Percentiles rank a stretch among this genome's conserved stretches.
phyloP scores from a whole-genome alignment of 1,139 yeast species.

The Candida frijolesensis region DNA sequence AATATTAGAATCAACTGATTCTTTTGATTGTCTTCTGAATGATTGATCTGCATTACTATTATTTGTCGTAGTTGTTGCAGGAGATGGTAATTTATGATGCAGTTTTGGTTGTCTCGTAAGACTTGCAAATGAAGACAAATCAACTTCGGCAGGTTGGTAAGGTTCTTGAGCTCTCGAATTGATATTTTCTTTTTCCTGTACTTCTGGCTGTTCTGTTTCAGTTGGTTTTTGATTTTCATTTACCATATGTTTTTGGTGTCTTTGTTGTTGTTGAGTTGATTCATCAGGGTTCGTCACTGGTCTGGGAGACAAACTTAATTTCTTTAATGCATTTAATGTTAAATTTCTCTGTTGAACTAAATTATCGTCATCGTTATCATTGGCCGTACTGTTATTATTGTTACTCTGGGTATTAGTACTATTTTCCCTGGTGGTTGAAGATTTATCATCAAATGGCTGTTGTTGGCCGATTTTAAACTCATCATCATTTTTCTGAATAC shows the following conservation, averaged over 20 bases:
- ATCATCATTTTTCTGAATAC: conserved; percentile 33
- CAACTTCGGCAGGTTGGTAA: conserved; percentile 59
- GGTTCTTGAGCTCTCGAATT: conserved; percentile 27
- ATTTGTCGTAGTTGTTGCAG: neutral
- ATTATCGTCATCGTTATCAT: conserved; percentile 28
- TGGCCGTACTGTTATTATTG: conserved; percentile 3
- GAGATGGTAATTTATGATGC: conserved; percentile 10
- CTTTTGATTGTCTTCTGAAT: neutral
- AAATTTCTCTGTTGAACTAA: conserved; percentile 44
- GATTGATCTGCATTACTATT: neutral
- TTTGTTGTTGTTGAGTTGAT: neutral
- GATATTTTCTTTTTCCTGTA: neutral
- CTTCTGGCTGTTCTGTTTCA: neutral
- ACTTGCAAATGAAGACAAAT: conserved; percentile 50
- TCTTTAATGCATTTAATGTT: conserved; percentile 49
- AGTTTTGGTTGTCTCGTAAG: conserved; percentile 47
- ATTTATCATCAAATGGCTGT: conserved; percentile 39
- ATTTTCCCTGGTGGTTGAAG: conserved; percentile 5
- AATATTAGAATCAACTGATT: conserved; percentile 6
- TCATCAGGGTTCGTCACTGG: conserved; percentile 29
- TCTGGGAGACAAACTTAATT: conserved; percentile 47
- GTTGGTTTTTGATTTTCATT: neutral
- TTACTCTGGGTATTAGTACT: conserved; percentile 7
- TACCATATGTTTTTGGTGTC: conserved; percentile 1
- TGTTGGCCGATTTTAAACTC: conserved; percentile 47